Percentiles rank a stretch among this genome's conserved stretches.
phyloP scores from a whole-genome alignment of 169 alveolate genomes.

The Plasmodium inui region DNA sequence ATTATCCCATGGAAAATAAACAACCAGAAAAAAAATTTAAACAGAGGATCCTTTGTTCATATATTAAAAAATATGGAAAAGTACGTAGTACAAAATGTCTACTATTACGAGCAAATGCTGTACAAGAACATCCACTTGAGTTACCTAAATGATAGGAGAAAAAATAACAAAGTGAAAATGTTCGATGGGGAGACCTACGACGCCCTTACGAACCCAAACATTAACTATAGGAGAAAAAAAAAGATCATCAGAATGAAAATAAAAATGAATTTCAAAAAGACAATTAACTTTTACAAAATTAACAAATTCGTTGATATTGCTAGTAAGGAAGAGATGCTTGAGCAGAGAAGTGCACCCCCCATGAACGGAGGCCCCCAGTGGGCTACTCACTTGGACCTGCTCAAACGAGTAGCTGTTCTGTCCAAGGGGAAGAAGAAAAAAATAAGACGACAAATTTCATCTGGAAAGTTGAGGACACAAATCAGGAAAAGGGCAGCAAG shows the following conservation, averaged over 20 bases:
- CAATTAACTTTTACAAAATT: slow-evolving; percentile 18
- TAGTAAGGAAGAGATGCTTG: neutral
- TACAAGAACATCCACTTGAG: slow-evolving; percentile 47
- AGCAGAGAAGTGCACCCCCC: neutral
- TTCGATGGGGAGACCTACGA: slow-evolving; percentile 74
- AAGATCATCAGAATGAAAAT: slow-evolving; percentile 50
- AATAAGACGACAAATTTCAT: slow-evolving; percentile 12
- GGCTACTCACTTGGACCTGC: neutral
- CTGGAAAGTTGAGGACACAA: slow-evolving; percentile 9
- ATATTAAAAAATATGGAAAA: slow-evolving; percentile 53
- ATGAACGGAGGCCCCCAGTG: neutral
- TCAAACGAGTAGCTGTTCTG: slow-evolving; percentile 12
- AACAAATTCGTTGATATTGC: neutral
- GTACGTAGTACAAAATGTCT: slow-evolving; percentile 52
- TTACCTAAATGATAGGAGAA: slow-evolving; percentile 4
- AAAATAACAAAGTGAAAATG: slow-evolving; percentile 39
- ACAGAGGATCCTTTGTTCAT: slow-evolving; percentile 18
- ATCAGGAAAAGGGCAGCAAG: slow-evolving; percentile 42
- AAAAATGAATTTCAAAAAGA: slow-evolving; percentile 35
- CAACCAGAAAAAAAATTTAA: slow-evolving; percentile 48
- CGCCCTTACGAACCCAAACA: slow-evolving; percentile 57
- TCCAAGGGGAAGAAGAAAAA: slow-evolving; percentile 52
- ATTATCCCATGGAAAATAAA: slow-evolving; percentile 59
- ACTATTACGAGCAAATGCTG: slow-evolving; percentile 47
- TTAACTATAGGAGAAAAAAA: slow-evolving; percentile 57